These are phyloP conservation scores for Paraphoma sp. DNA, from an alignment of 2,329 filamentous ascomycete species.

Conservation along the genomic window DNA sequence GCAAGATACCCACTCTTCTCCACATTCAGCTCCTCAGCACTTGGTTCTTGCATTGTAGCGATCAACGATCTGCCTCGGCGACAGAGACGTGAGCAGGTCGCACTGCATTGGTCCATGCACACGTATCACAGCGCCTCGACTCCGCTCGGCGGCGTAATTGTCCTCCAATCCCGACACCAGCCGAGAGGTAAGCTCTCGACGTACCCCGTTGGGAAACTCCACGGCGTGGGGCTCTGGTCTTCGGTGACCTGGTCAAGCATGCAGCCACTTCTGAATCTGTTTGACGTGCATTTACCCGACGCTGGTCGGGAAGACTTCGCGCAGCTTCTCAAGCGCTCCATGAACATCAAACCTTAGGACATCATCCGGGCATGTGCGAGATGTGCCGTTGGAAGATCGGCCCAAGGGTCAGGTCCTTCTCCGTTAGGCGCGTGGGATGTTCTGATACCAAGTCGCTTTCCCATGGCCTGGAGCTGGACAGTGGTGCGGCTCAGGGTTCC, in stretches of 20 bases:
- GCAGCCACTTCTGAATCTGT: constrained; percentile 21
- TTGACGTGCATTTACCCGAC: constrained; percentile 22
- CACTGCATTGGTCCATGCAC: neutral
- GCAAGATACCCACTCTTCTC: constrained; percentile 21
- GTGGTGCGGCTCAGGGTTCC: neutral
- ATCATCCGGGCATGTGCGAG: constrained; percentile 4
- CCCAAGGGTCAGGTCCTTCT: constrained; percentile 11
- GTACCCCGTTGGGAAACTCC: constrained; percentile 5
- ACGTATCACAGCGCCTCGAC: constrained; percentile 11
- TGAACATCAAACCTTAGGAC: neutral
- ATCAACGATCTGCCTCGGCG: constrained; percentile 21
- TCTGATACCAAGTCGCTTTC: neutral
- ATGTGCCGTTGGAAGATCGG: constrained; percentile 14
- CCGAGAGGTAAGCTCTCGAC: constrained; percentile 1
- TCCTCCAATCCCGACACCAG: constrained; percentile 23
- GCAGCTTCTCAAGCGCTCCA: neutral
- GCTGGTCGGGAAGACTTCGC: constrained; percentile 5
- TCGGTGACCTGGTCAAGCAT: constrained; percentile 3
- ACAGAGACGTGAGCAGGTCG: constrained; percentile 14
- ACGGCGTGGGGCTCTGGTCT: constrained; percentile 7
- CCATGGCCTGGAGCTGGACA: constrained; percentile 1
- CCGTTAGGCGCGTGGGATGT: constrained; percentile 9
- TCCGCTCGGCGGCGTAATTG: constrained; percentile 13
- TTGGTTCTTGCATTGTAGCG: constrained; percentile 6
- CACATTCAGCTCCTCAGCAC: constrained; percentile 4